These are phyloP conservation scores for Saccharomycopsis microspora DNA, from an alignment of 805 yeast genomes.

Conservation along the genomic window DNA sequence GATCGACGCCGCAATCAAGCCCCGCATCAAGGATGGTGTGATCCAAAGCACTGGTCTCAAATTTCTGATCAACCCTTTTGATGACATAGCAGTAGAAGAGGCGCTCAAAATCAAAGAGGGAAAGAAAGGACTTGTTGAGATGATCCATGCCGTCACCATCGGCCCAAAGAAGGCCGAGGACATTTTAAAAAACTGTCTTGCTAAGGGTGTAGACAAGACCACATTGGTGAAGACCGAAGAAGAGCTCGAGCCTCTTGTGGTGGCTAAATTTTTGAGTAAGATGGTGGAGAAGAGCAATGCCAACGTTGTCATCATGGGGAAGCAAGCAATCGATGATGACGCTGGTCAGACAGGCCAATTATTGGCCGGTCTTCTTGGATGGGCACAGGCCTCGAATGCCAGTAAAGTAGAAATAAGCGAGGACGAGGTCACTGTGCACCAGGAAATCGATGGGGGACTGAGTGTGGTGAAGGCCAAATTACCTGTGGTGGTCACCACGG, in stretches of 20 bases:
- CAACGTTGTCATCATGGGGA: conserved; percentile 82
- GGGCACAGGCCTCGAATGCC: conserved; percentile 17
- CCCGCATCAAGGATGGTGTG: conserved; percentile 77
- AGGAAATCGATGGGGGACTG: conserved; percentile 95
- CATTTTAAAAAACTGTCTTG: conserved; percentile 77
- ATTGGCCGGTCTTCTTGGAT: conserved; percentile 40
- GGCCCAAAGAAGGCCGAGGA: conserved; percentile 86
- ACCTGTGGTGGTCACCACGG: conserved; percentile 86
- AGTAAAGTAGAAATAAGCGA: conserved; percentile 13
- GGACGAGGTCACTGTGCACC: conserved; percentile 50
- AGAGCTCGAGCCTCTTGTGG: conserved; percentile 75
- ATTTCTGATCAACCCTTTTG: conserved; percentile 90
- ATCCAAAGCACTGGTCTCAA: conserved; percentile 77
- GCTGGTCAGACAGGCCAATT: conserved; percentile 93
- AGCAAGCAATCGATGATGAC: conserved; percentile 95
- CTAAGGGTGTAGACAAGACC: conserved; percentile 87
- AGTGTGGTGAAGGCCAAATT: conserved; percentile 67
- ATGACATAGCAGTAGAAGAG: conserved; percentile 96
- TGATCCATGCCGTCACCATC: conserved; percentile 82
- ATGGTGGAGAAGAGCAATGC: conserved; percentile 59
- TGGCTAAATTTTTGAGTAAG: conserved; percentile 74
- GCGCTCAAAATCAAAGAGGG: conserved; percentile 68
- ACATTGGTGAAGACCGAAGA: conserved; percentile 42
- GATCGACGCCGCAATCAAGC: conserved; percentile 87
- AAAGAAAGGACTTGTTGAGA: conserved; percentile 57